Evolutionary conservation across 2,329 filamentous ascomycete genomes (phyloP), one percentile per base, ranked within the genome.

Genomic region (Nigrospora oryzae): DNA sequence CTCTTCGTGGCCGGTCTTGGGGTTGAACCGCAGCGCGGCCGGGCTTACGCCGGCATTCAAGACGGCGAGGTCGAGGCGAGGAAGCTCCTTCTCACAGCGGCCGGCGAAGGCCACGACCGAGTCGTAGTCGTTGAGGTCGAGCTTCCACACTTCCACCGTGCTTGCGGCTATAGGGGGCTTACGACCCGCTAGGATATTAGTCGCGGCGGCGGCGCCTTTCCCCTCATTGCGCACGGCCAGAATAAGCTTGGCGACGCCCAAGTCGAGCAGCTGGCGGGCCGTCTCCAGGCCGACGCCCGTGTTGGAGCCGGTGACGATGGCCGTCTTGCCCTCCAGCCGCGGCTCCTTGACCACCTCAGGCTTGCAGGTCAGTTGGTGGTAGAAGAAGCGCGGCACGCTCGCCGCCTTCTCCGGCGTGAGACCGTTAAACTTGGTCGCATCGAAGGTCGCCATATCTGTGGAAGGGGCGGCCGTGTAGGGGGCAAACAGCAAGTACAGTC

Each of bases 51-150:
- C 54, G 7, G 54, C 53, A 38, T 57, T 71, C 19, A 65, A 54
- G 28, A 73, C 57, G 12, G 57, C 60, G 11, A 63, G 59, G 47
- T 73, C 67, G 5, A 71, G 48, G 13, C 60, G 59, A 0, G 57
- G 36, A 5, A 71, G 55, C 8, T 33, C 36, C 1, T 55, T 46
- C 8, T 44, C 49, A 1, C 58, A 55, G 7, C 59, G 60, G 2
- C 44, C 47, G 14, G 56, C 63, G 43, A 73, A 71, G 3, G 54
- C 51, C 33, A 55, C 51, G 36, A 71, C 54, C 1, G 66, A 70
- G 1, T 60, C 56, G 48, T 69, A 71, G 1, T 55, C 60, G 2
- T 42, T 39, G 42, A 69, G 58, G 46, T 73, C 67, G 1, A 73
- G 52, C 15, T 54, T 23, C 67, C 68, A 73, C 7, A 73, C 65